phyloP scores from a whole-genome alignment of 306 rosid genomes.

The Acacia acuminata region DNA sequence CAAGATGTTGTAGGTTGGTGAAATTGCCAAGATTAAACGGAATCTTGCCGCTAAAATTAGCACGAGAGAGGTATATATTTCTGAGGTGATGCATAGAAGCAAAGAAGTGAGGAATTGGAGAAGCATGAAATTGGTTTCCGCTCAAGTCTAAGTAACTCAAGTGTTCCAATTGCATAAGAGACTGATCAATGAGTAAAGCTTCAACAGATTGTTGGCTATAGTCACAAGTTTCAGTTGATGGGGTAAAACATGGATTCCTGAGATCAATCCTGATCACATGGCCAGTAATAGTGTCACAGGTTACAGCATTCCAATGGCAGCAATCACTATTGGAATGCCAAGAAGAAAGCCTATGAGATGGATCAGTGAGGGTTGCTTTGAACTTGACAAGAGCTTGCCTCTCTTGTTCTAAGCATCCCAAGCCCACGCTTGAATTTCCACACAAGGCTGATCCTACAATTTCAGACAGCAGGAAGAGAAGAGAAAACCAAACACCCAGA shows the following conservation, averaged over 20 bases:
- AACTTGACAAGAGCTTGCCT: neutral
- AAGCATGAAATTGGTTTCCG: neutral
- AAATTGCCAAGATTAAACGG: conserved; percentile 25
- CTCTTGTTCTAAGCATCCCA: neutral
- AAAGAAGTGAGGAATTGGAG: neutral
- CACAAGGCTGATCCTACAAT: no score
- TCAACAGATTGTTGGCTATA: neutral
- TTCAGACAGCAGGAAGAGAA: no score
- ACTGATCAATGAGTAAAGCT: neutral
- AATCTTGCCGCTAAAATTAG: neutral
- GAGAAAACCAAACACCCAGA: no score
- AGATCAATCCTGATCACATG: neutral
- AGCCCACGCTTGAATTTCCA: no score
- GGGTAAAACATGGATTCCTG: neutral
- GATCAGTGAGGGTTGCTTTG: neutral
- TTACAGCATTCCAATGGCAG: neutral
- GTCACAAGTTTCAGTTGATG: neutral
- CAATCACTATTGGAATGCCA: neutral
- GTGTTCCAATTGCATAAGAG: neutral
- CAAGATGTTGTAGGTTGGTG: conserved; percentile 13
- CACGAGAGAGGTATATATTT: fast-evolving
- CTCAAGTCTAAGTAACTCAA: conserved; percentile 6
- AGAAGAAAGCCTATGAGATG: neutral
- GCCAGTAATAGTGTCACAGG: neutral
- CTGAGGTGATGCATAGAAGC: neutral